phyloP scores from a whole-genome alignment of 2,329 filamentous ascomycete species.

The Ophiostoma sp. region DNA sequence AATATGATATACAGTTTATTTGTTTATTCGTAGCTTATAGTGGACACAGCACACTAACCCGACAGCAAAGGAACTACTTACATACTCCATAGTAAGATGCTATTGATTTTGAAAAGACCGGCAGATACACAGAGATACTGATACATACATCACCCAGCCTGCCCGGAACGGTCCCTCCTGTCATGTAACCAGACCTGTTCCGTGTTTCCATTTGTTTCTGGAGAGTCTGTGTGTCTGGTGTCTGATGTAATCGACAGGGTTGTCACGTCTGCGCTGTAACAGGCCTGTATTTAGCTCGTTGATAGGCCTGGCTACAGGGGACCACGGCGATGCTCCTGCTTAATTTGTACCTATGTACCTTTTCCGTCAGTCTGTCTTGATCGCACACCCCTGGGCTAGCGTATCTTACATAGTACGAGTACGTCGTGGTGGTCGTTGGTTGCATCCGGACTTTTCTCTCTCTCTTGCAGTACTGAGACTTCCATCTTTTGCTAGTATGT shows the following conservation, averaged over 20 bases:
- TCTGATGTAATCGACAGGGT: slow-evolving; percentile 10
- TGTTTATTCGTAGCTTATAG: not conserved
- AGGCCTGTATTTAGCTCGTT: not conserved
- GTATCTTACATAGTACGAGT: too few relatives aligned
- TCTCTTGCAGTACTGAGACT: too few relatives aligned
- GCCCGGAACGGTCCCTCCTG: slow-evolving; percentile 2
- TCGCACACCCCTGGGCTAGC: not conserved
- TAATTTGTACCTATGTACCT: not conserved
- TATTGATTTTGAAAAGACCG: not conserved
- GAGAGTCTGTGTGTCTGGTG: slow-evolving; percentile 9
- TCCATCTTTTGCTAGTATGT: too few relatives aligned
- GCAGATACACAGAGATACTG: not conserved
- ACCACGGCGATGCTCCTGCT: not conserved
- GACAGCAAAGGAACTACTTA: too few relatives aligned
- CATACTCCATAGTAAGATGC: not conserved
- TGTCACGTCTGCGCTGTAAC: not conserved
- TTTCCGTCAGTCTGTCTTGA: not conserved
- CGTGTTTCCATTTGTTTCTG: slow-evolving; percentile 6
- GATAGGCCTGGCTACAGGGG: too few relatives aligned
- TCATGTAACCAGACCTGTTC: not conserved
- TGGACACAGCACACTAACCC: not conserved
- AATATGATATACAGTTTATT: too few relatives aligned
- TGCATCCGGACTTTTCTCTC: not conserved
- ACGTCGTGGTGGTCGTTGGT: not conserved
- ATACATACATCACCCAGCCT: not conserved